Evolutionary conservation across 768 basidiomycete species (phyloP).

Genomic region (Leccinum ochraceum): DNA sequence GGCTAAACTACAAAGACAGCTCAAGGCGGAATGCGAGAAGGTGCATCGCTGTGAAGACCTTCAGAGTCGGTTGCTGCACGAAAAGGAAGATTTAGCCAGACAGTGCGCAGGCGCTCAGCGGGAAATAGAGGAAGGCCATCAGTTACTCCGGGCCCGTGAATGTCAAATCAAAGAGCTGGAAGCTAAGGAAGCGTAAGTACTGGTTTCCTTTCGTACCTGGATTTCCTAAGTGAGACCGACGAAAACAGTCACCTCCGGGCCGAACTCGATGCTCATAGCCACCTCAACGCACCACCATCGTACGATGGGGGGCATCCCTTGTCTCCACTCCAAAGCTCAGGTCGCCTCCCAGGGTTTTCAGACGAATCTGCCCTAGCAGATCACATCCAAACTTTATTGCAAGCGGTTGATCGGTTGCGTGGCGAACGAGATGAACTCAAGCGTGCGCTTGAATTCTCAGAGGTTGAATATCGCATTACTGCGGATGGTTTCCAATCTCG

Average conservation of each 20-base stretch:
- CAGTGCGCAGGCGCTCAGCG: conserved; percentile 41
- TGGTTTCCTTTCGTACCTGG: not conserved
- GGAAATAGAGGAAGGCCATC: conserved; percentile 31
- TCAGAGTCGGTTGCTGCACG: conserved; percentile 47
- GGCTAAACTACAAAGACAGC: conserved; percentile 38
- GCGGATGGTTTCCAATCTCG: conserved; percentile 59
- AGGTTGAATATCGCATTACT: conserved; percentile 64
- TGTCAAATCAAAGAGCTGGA: conserved; percentile 28
- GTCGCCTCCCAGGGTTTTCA: conserved; percentile 6
- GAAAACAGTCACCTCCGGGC: conserved; percentile 21
- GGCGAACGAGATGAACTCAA: conserved; percentile 63
- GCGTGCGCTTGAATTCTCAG: conserved; percentile 65
- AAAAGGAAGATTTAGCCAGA: conserved; percentile 53
- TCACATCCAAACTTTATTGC: conserved; percentile 57
- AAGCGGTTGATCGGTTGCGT: conserved; percentile 66
- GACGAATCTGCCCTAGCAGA: conserved; percentile 32
- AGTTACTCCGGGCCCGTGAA: conserved; percentile 23
- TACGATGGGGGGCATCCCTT: conserved; percentile 1
- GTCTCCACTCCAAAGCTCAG: conserved; percentile 1
- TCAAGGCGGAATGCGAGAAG: conserved; percentile 46
- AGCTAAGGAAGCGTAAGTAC: conserved; percentile 29
- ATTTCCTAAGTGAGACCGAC: conserved; percentile 2
- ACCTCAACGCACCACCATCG: not conserved
- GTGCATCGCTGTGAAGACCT: conserved; percentile 42
- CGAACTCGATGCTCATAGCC: conserved; percentile 15